Evolutionary conservation across 345 rosid species (phyloP), one percentile per base, ranked within the genome.

Genomic region (Moringa oleifera): DNA sequence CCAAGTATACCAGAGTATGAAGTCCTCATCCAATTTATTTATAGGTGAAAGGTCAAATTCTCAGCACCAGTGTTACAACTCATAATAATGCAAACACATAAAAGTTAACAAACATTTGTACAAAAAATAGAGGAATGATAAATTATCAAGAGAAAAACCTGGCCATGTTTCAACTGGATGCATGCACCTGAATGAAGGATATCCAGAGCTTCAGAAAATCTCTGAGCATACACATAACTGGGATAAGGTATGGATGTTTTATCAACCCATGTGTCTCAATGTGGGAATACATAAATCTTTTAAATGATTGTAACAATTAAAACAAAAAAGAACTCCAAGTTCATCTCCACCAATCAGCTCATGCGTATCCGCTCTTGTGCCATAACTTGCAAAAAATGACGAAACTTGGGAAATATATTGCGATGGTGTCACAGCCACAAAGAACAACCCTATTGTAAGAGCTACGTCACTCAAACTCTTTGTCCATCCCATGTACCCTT

Each of bases 151-250:
- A n/a, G 41, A 53, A 71, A 72, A 65, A 94, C 99, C 97, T 90
- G 83, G 71, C 74, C 71, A 20, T 82, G 76, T 50, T 81, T 74
- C 76, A 94, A 78, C 46, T 94, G 97, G 63, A 94, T 72, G 71
- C 88, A 85, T 2, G 99, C 85, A 25, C 99, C 99, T 20, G 99
- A 78, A 33, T 81, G 83, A 64, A 94, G 82, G 59, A 94, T 61
- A 73, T 90, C 91, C 71, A 84, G 71, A 71, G 99, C 96, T 75
- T 94, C 97, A 2, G 88, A 66, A 78, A 52, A 80, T 74, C 99
- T 76, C 72, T 88, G 87, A 60, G 93, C 88, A 41, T 86, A 65
- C 13, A 74, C 71, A 58, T 93, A 93, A 68, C 97, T 93, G 78
- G 50, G 59, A 58, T 12, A 60, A 19, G 61, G 36, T 63, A 25